Evolutionary conservation across 768 basidiomycete genomes (phyloP), one percentile per base, ranked within the genome.

Genomic region (Tremella mesenterica): DNA sequence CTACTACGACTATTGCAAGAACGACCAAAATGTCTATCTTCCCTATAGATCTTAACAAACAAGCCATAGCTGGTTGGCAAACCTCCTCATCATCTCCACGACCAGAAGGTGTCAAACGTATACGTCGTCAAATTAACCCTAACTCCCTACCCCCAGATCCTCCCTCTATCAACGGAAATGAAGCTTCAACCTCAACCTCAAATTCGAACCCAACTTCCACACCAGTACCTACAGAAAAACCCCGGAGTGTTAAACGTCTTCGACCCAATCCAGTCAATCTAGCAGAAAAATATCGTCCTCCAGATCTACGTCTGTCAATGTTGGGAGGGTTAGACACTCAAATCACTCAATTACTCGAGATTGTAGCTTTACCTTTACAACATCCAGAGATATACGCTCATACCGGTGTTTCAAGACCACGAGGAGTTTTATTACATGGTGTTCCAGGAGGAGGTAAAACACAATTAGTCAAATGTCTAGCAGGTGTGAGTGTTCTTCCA

Each of bases 381-480:
- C 92, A 96, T 74, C 95, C 95, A 0, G 95, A 99, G 71, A 83
- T 99, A 6, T 97, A 96, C 75, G 74, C 88, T 4, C 85, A 91
- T 59, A 92, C 90, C 0, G 93, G 95, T 1, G 85, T 95, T 2
- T 85, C 87, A 58, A 85, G 92, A 3, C 91, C 93, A 0, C 76
- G 92, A 44, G 95, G 95, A 10, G 89, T 99, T 0, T 73, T 99
- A 20, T 73, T 99, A 8, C 87, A 96, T 72, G 95, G 95, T 1
- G 93, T 95, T 4, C 91, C 93, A 0, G 95, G 93, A 13, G 96
- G 92, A 64, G 95, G 95, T 4, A 99, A 99, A 75, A 97, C 95
- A 0, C 74, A 93, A 59, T 74, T 97, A 18, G 93, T 92, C 13
- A 85, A 91, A 70, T 95, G 92, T 16, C 86, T 97, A 54, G 92